A percentile compares a stretch with the other conserved stretches of the same genome.
phyloP scores from a whole-genome alignment of 306 rosid species.

The Lagenaria siceraria region DNA sequence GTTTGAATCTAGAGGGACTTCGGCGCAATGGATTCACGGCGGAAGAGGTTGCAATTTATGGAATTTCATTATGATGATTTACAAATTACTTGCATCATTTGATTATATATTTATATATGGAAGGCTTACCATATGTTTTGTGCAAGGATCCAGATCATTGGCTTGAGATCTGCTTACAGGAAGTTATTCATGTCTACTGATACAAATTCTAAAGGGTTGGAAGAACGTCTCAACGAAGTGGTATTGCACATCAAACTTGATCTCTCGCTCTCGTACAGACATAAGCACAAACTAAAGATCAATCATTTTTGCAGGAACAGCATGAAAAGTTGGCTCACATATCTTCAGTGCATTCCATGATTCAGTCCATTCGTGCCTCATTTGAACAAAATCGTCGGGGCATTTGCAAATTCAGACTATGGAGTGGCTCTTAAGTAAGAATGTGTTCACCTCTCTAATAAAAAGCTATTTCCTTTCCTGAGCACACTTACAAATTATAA shows the following conservation, averaged over 20 bases:
- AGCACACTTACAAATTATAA: background rate
- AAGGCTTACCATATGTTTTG: constrained; percentile 12
- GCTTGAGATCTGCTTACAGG: constrained; percentile 60
- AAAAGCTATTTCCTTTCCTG: background rate
- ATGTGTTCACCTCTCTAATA: background rate
- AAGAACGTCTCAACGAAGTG: constrained; percentile 68
- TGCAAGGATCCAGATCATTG: constrained; percentile 40
- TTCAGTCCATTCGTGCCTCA: constrained; percentile 51
- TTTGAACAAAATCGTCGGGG: constrained; percentile 59
- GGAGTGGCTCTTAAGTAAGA: constrained; percentile 39
- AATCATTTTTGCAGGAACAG: constrained; percentile 54
- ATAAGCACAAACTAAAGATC: background rate
- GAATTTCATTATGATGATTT: constrained; percentile 1
- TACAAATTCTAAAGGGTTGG: constrained; percentile 38
- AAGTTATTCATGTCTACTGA: constrained; percentile 64
- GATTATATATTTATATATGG: background rate
- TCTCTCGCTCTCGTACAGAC: background rate
- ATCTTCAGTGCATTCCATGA: constrained; percentile 47
- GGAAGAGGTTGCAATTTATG: constrained; percentile 39
- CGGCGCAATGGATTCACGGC: constrained; percentile 53
- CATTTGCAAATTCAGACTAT: constrained; percentile 60
- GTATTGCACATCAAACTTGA: constrained; percentile 23
- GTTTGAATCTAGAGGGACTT: constrained; percentile 81
- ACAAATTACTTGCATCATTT: background rate
- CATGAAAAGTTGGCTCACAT: constrained; percentile 31